These are phyloP conservation scores for Phytophthora citricola DNA, from an alignment of 352 stramenopile genomes.

Conservation along the genomic window DNA sequence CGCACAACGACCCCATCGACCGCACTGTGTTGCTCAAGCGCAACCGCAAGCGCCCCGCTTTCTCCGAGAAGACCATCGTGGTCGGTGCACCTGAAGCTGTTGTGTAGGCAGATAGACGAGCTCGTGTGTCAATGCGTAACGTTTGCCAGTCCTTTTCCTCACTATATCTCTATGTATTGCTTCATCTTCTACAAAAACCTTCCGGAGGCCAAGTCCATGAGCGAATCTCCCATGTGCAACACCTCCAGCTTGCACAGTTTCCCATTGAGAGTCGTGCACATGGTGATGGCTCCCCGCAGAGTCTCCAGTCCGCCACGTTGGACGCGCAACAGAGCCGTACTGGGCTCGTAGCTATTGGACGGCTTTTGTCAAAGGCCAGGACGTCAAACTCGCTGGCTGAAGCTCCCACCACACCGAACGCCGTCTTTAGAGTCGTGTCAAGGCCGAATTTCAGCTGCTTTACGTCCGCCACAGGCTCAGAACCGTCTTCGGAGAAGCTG, in stretches of 20 bases:
- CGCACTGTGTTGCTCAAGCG: slow-evolving; percentile 82
- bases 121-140: slow-evolving; percentile 15
- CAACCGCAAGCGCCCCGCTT: slow-evolving; percentile 70
- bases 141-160: slow-evolving; percentile 17
- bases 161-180: slow-evolving; percentile 9
- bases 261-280: slow-evolving; percentile 74
- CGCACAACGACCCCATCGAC: slow-evolving; percentile 68
- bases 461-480: slow-evolving; percentile 45
- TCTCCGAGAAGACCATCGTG: slow-evolving; percentile 89
- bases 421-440: slow-evolving; percentile 72
- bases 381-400: slow-evolving; percentile 75
- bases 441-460: slow-evolving; percentile 79
- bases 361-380: slow-evolving; percentile 46
- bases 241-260: slow-evolving; percentile 73
- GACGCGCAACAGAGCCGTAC: slow-evolving; percentile 66
- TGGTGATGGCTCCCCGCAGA: slow-evolving; percentile 72
- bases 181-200: slow-evolving; percentile 54
- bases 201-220: slow-evolving; percentile 73
- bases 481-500: slow-evolving; percentile 66
- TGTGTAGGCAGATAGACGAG: slow-evolving; percentile 57
- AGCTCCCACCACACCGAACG: slow-evolving; percentile 72
- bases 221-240: slow-evolving; percentile 60
- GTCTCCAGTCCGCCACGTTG: slow-evolving; percentile 63
- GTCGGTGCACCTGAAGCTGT: slow-evolving; percentile 84
- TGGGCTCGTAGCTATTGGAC: slow-evolving; percentile 45